These are phyloP conservation scores for Silene noctiflora DNA, from an alignment of 179 eudicot genomes.

Conservation along the genomic window DNA sequence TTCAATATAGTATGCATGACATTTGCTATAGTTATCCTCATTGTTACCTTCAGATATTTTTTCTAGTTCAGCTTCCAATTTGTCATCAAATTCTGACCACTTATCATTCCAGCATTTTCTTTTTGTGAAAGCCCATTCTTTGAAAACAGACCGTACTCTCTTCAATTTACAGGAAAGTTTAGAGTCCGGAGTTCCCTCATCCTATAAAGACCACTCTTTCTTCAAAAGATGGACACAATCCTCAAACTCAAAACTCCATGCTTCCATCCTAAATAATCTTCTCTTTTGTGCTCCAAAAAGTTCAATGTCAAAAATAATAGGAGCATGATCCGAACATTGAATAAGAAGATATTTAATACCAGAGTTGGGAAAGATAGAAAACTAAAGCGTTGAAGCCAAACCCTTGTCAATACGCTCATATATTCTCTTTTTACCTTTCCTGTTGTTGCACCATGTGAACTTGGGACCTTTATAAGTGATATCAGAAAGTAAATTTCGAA, in stretches of 20 bases:
- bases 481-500: neutral
- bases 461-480: neutral
- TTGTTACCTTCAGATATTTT: neutral
- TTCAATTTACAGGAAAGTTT: no score
- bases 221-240: no score
- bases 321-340: neutral
- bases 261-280: neutral
- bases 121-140: neutral
- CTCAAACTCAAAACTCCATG: neutral
- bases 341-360: neutral
- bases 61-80: neutral
- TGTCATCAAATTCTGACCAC: neutral
- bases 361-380: neutral
- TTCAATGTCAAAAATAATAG: no score
- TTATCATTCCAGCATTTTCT: neutral
- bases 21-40: neutral
- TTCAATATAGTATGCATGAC: neutral
- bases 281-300: no score
- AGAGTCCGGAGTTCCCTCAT: no score
- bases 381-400: neutral
- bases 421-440: neutral
- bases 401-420: neutral
- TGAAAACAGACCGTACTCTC: no score
- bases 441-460: neutral
- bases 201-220: no score